phyloP scores from a whole-genome alignment of 805 yeast genomes.

The Komagataella populi region DNA sequence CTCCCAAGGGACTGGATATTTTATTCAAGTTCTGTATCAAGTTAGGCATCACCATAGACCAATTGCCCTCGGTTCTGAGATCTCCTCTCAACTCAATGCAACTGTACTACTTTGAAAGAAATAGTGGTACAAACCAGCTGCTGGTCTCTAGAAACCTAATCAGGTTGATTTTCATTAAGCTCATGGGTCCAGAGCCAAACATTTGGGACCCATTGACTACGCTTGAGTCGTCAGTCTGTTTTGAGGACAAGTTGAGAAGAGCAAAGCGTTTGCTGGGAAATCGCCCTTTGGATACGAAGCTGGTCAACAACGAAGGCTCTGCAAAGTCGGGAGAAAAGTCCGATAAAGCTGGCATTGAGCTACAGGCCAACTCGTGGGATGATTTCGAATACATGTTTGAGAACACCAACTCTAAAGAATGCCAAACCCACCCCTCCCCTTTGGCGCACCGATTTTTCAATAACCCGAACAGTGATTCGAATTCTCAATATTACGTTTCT shows the following conservation, averaged over 20 bases:
- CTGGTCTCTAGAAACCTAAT: slow-evolving; percentile 50
- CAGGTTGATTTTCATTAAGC: slow-evolving; percentile 43
- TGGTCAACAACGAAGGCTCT: background rate
- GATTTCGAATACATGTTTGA: background rate
- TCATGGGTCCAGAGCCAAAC: slow-evolving; percentile 59
- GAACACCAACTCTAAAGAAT: background rate
- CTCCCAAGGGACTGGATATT: slow-evolving; percentile 79
- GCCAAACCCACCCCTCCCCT: slow-evolving; percentile 32
- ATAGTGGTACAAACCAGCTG: slow-evolving; percentile 39
- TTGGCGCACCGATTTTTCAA: slow-evolving; percentile 67
- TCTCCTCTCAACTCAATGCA: slow-evolving; percentile 62
- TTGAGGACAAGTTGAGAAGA: background rate
- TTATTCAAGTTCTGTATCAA: slow-evolving; percentile 45
- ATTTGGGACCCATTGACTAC: slow-evolving; percentile 47
- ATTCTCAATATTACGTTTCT: slow-evolving; percentile 65
- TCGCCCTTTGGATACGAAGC: background rate
- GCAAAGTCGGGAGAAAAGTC: background rate
- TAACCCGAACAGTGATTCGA: slow-evolving; percentile 80
- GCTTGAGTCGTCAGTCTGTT: slow-evolving; percentile 23
- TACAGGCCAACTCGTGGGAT: background rate
- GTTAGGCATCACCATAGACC: slow-evolving; percentile 30
- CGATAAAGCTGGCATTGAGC: background rate
- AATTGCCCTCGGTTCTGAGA: slow-evolving; percentile 30
- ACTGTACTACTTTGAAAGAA: slow-evolving; percentile 55
- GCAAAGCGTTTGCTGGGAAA: background rate